phyloP scores from a whole-genome alignment of 176 grass and related monocot species.

The Dendrocalamus sinicus region DNA sequence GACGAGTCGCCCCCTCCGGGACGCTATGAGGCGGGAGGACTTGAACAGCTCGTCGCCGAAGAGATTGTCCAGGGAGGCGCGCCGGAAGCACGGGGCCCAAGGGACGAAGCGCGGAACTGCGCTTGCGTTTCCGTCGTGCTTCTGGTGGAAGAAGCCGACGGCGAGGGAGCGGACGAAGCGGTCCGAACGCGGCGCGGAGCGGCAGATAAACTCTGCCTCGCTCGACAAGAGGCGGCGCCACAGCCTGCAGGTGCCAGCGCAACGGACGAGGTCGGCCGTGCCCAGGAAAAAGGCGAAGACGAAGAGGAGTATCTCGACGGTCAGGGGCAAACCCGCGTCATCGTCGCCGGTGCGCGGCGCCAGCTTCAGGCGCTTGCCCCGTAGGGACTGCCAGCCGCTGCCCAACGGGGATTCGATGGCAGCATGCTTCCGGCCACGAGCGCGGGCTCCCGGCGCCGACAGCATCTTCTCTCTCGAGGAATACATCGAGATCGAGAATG shows the following conservation, averaged over 20 bases:
- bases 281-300: not conserved
- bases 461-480: not conserved
- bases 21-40: not conserved
- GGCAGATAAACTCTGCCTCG: slow-evolving; percentile 18
- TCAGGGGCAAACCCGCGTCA: not conserved
- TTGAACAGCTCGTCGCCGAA: not conserved
- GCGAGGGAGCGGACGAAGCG: not conserved
- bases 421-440: not conserved
- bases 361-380: not conserved
- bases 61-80: not conserved
- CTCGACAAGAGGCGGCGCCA: slow-evolving; percentile 15
- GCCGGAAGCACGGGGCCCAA: not conserved
- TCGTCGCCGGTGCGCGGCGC: not conserved
- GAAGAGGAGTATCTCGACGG: not conserved
- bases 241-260: slow-evolving; percentile 16
- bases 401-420: not conserved
- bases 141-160: slow-evolving; percentile 24
- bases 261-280: not conserved
- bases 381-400: not conserved
- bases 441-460: no score
- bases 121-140: not conserved
- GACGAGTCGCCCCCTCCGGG: slow-evolving; percentile 25
- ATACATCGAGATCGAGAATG: no score
- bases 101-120: not conserved
- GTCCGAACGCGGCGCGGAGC: not conserved